phyloP scores from a whole-genome alignment of 257 asterid species.

The Solanum ahanhuiri region DNA sequence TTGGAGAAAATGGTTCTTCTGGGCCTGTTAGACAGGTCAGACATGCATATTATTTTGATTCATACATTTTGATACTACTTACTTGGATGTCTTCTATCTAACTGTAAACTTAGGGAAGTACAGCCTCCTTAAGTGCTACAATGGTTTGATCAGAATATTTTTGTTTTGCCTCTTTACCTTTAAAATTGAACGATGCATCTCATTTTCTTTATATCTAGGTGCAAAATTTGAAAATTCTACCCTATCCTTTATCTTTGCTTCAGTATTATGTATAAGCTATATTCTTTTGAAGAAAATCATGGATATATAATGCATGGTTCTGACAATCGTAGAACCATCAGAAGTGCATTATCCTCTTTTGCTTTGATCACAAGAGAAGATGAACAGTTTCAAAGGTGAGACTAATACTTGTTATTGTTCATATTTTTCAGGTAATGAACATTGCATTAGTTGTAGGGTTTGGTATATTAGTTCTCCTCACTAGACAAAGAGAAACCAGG shows the following conservation, averaged over 20 bases:
- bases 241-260: background rate
- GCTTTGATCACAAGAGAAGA: background rate
- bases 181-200: background rate
- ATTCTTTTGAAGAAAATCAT: background rate
- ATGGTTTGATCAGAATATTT: background rate
- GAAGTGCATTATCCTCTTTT: background rate
- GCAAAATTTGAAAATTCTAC: background rate
- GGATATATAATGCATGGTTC: background rate
- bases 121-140: background rate
- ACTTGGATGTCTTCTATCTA: background rate
- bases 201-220: background rate
- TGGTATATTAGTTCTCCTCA: conserved; percentile 67
- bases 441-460: conserved; percentile 61
- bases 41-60: background rate
- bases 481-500: conserved; percentile 77
- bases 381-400: background rate
- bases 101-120: background rate
- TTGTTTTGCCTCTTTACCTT: background rate
- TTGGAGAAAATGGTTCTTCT: conserved; percentile 37
- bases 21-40: conserved; percentile 64
- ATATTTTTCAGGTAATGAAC: conserved; percentile 44
- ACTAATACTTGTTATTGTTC: background rate
- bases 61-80: background rate
- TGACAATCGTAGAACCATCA: background rate
- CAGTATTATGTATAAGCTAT: background rate